Evolutionary conservation across 495 filamentous ascomycete genomes (phyloP).

Genomic region (Aspergillus panamensis): DNA sequence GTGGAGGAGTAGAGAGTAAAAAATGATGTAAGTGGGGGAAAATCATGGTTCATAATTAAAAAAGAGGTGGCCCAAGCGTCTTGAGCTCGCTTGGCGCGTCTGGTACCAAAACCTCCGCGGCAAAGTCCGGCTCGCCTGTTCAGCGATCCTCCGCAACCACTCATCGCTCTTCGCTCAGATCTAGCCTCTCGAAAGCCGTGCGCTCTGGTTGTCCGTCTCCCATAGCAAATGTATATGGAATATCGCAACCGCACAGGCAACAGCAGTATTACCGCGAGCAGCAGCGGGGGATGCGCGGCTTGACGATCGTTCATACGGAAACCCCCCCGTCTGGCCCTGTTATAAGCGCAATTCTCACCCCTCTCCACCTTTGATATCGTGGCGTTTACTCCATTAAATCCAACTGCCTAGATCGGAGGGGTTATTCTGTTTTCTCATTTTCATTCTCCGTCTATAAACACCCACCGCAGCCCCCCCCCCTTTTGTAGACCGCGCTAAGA

Average conservation of each 20-base stretch:
- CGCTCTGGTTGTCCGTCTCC: neutral
- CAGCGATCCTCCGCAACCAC: constrained; percentile 24
- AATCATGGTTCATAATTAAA: constrained; percentile 1
- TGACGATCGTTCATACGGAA: constrained; percentile 17
- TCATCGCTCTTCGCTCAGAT: constrained; percentile 1
- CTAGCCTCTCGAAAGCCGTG: constrained; percentile 5
- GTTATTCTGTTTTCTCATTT: neutral
- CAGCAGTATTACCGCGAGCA: constrained; percentile 1
- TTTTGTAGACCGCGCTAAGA: constrained; percentile 5
- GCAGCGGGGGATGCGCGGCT: constrained; percentile 18
- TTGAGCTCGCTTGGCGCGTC: constrained; percentile 36
- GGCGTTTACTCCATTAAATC: neutral
- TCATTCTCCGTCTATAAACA: neutral
- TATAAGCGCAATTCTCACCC: constrained; percentile 24
- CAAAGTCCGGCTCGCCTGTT: constrained; percentile 17
- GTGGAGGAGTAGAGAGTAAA: too few relatives aligned
- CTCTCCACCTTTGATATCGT: constrained; percentile 17
- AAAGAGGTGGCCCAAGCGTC: constrained; percentile 45
- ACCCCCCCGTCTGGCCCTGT: constrained; percentile 21
- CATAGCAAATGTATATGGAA: constrained; percentile 7
- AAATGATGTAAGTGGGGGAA: neutral
- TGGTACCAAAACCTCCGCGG: constrained; percentile 17
- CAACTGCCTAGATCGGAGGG: neutral
- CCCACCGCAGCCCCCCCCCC: neutral
- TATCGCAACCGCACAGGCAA: neutral